A percentile compares a stretch with the other conserved stretches of the same genome.
Evolutionary conservation across 768 basidiomycete genomes (phyloP).

Genomic region (Xerocomellus dryophilus): DNA sequence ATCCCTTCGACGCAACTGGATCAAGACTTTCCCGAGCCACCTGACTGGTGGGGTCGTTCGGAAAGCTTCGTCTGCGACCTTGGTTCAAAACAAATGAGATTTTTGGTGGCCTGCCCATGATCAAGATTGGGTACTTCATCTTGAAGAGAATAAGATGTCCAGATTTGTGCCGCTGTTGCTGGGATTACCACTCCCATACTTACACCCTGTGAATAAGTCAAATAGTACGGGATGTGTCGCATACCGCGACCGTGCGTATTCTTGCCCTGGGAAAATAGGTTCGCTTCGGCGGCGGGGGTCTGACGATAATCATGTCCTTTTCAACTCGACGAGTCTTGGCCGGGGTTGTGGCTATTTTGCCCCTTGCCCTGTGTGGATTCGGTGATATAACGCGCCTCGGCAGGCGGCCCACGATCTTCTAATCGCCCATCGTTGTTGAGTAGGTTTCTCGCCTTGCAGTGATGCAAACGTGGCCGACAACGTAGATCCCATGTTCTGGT

Average conservation of each 20-base stretch:
- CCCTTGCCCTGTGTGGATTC: background rate
- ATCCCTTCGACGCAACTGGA: conserved; percentile 3
- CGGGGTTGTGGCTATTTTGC: background rate
- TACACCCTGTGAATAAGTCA: no score
- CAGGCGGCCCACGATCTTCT: no score
- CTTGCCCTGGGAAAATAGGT: background rate
- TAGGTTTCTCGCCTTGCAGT: conserved; percentile 34
- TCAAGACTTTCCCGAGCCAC: background rate
- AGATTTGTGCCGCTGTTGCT: background rate
- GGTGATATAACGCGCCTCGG: no score
- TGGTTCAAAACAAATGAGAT: background rate
- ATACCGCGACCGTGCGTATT: background rate
- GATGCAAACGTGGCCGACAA: conserved; percentile 32
- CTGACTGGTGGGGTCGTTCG: background rate
- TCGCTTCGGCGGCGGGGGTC: no score
- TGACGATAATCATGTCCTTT: background rate
- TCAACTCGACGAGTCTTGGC: background rate
- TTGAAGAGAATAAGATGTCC: no score
- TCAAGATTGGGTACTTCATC: no score
- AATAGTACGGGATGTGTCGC: background rate
- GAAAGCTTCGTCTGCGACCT: background rate
- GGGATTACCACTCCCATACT: background rate
- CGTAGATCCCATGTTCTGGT: conserved; percentile 19
- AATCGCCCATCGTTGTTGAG: no score
- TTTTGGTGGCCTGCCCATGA: background rate